Conservation (phyloP, 2,329 filamentous ascomycete species). For the Botrytis deweyae region DNA sequence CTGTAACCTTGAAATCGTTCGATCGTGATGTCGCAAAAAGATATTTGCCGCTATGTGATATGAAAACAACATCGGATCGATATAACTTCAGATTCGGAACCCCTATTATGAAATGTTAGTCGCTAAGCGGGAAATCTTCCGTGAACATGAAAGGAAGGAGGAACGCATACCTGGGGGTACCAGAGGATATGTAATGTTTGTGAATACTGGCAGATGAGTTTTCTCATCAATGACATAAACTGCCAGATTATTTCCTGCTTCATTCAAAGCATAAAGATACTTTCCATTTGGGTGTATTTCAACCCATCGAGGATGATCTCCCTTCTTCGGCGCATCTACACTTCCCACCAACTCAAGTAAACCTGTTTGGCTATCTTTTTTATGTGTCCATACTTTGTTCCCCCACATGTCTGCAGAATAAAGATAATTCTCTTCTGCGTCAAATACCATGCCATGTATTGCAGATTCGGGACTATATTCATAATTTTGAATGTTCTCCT, state of each 20-base stretch:
- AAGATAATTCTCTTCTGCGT: conserved; percentile 69
- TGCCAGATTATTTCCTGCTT: conserved; percentile 80
- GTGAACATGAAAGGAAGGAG: conserved; percentile 39
- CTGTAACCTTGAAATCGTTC: conserved; percentile 72
- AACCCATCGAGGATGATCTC: conserved; percentile 85
- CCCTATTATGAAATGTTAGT: conserved; percentile 15
- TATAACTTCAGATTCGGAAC: conserved; percentile 58
- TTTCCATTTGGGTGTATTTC: conserved; percentile 76
- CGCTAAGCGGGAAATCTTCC: not conserved
- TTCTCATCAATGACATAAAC: conserved; percentile 76
- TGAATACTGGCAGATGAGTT: conserved; percentile 76
- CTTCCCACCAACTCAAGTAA: conserved; percentile 68
- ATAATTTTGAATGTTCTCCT: conserved; percentile 69
- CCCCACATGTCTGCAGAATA: conserved; percentile 77
- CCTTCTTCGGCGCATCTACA: conserved; percentile 66
- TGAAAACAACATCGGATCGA: conserved; percentile 79
- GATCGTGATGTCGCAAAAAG: conserved; percentile 83
- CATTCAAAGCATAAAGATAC: conserved; percentile 85
- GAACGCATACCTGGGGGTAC: conserved; percentile 65
- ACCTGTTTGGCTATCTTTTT: conserved; percentile 62
- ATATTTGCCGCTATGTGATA: conserved; percentile 67
- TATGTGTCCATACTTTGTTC: conserved; percentile 83
- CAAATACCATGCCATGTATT: conserved; percentile 82
- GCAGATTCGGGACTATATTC: conserved; percentile 67
- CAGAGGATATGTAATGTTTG: conserved; percentile 71